Evolutionary conservation across 2,329 filamentous ascomycete species (phyloP).

Genomic region (Fusarium vanettenii): DNA sequence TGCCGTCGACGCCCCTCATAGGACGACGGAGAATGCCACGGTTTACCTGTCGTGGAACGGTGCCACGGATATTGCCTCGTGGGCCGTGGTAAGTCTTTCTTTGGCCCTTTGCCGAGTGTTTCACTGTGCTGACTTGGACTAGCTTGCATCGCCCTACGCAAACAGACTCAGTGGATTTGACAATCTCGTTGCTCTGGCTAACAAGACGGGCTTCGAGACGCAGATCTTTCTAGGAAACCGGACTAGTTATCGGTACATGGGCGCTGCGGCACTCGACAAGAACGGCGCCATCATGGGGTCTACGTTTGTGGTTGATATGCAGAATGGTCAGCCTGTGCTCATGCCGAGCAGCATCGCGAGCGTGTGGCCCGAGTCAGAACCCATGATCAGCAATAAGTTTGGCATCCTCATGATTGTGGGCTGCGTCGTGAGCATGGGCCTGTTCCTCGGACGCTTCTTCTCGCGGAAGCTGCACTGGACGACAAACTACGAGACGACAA

Average conservation of each 20-base stretch:
- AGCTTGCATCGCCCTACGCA: constrained; percentile 40
- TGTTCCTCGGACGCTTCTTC: constrained; percentile 17
- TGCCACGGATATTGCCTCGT: constrained; percentile 44
- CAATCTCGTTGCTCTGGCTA: constrained; percentile 36
- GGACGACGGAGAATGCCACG: constrained; percentile 39
- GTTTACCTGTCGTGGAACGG: constrained; percentile 48
- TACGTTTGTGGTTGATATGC: constrained; percentile 43
- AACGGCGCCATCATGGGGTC: constrained; percentile 43
- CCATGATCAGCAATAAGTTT: constrained; percentile 10
- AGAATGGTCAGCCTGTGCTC: constrained; percentile 39
- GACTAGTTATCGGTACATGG: constrained; percentile 37
- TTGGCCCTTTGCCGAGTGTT: not conserved
- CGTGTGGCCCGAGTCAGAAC: constrained; percentile 21
- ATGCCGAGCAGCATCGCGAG: constrained; percentile 35
- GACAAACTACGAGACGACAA: constrained; percentile 7
- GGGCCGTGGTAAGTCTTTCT: constrained; percentile 43
- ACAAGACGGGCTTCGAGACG: constrained; percentile 46
- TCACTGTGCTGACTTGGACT: constrained; percentile 27
- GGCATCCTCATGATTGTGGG: constrained; percentile 7
- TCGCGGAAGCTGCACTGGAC: constrained; percentile 14
- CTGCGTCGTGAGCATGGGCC: not conserved
- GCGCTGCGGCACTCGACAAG: constrained; percentile 38
- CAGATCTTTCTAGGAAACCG: constrained; percentile 29
- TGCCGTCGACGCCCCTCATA: constrained; percentile 40
- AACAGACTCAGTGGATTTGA: constrained; percentile 34